phyloP scores from a whole-genome alignment of 1,139 yeast species.

The Zhuliangozyma parablackwelliae region DNA sequence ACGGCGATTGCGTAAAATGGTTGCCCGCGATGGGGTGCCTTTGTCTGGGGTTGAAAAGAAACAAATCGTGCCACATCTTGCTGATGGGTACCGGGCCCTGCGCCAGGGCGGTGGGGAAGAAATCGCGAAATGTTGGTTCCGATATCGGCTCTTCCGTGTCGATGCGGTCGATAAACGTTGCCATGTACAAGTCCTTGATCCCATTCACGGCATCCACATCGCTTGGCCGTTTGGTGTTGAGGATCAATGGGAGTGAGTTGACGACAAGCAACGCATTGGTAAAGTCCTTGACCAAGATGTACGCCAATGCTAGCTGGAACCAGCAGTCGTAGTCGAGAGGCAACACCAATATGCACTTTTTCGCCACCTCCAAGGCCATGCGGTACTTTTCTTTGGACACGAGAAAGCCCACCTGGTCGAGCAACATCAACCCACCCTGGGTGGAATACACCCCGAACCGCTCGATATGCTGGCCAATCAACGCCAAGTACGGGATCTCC shows the following conservation, averaged over 20 bases:
- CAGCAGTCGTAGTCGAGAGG: constrained; percentile 44
- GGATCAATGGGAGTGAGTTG: constrained; percentile 32
- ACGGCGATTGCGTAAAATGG: constrained; percentile 34
- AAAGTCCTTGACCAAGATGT: constrained; percentile 27
- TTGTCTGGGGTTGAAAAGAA: constrained; percentile 24
- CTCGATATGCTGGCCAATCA: constrained; percentile 22
- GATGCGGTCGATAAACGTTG: constrained; percentile 22
- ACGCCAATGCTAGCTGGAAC: constrained; percentile 33
- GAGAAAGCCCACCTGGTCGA: constrained; percentile 38
- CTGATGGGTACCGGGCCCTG: constrained; percentile 10
- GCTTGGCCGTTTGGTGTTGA: constrained; percentile 11
- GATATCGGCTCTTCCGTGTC: constrained; percentile 25
- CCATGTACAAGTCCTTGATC: constrained; percentile 25
- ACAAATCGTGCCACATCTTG: constrained; percentile 30
- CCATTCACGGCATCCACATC: constrained; percentile 24
- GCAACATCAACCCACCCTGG: constrained; percentile 33
- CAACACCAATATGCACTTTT: constrained; percentile 27
- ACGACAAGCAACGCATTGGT: constrained; percentile 29
- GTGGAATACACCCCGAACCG: constrained; percentile 18
- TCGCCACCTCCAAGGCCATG: constrained; percentile 28
- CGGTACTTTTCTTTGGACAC: constrained; percentile 24
- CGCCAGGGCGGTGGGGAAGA: constrained; percentile 21
- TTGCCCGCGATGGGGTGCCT: constrained; percentile 38
- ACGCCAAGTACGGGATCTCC: constrained; percentile 21
- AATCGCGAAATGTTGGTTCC: constrained; percentile 26